Percentiles rank a stretch among this genome's conserved stretches.
Conservation (phyloP, 352 stramenopile species). For the Phytophthora agathidicida region DNA sequence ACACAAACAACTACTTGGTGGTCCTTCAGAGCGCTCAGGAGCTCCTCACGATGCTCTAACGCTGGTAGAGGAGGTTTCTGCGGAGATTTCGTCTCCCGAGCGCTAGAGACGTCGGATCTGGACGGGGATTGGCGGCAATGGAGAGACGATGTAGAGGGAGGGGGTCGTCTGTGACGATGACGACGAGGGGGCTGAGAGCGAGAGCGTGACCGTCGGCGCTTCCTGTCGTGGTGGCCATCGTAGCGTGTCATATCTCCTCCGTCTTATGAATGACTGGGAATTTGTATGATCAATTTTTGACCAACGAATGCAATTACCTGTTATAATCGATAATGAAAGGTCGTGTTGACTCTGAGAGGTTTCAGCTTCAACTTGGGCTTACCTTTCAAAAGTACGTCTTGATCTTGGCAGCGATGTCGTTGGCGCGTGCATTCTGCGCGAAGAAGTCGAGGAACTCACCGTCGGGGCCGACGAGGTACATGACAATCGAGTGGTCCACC, state of each 20-base stretch:
- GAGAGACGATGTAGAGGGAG: slow-evolving; percentile 11
- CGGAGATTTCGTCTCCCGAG: slow-evolving; percentile 14
- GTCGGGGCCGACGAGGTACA: slow-evolving; percentile 96
- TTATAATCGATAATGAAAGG: not conserved
- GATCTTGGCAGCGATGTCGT: slow-evolving; percentile 95
- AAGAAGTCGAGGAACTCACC: slow-evolving; percentile 99
- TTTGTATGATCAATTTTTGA: not conserved
- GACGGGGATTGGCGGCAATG: not conserved
- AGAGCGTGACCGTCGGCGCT: slow-evolving; percentile 25
- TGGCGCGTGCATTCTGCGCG: slow-evolving; percentile 95
- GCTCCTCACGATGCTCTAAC: slow-evolving; percentile 60
- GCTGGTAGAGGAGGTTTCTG: slow-evolving; percentile 22
- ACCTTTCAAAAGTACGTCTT: slow-evolving; percentile 56
- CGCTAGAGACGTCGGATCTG: slow-evolving; percentile 19
- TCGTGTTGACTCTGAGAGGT: no score
- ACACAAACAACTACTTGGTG: slow-evolving; percentile 80
- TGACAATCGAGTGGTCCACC: slow-evolving; percentile 99
- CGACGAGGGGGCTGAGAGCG: slow-evolving; percentile 6
- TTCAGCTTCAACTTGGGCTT: slow-evolving; percentile 1
- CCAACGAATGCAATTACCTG: slow-evolving; percentile 7
- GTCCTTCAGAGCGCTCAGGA: slow-evolving; percentile 47
- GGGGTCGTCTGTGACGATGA: not conserved
- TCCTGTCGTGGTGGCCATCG: slow-evolving; percentile 15
- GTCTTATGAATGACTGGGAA: not conserved
- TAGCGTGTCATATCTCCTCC: slow-evolving; percentile 24